Base-by-base conservation (phyloP, 768 basidiomycete species). In the Phylloporus sp. region DNA sequence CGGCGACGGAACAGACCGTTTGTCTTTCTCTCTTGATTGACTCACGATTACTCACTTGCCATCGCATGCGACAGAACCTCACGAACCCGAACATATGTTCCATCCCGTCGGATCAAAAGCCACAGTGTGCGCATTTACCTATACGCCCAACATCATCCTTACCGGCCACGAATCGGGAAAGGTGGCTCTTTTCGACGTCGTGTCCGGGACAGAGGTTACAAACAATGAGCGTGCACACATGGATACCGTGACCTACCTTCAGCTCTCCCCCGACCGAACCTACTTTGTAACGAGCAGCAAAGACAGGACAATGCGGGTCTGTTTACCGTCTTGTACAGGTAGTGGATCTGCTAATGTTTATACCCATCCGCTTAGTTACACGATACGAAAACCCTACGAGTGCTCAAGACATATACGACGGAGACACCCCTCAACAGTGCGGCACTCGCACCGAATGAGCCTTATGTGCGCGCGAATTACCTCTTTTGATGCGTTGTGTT, bases 141-240 rank as follows among this genome's bases (percentile, higher is more conserved):
- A 86, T 45, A 76, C 79, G 12, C 85, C 87, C 22, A 80, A 85
- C 35, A 70, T 87, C 56, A 85, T 99, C 69, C 75, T 98, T 53
- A 95, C 94, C 3, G 95, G 93, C 6, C 97, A 99, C 72, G 95
- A 97, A 73, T 92, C 91, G 38, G 97, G 97, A 16, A 97, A 95
- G 67, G 80, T 97, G 31, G 87, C 91, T 8, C 76, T 97, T 35
- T 98, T 93, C 75, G 91, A 97, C 62, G 82, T 85, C 52, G 86
- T 85, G 67, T 80, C 84, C 0, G 94, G 93, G 40, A 88, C 95
- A 36, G 93, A 97, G 73, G 70, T 91, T 20, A 69, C 76, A 31
- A 84, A 74, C 67, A 94, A 95, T 65, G 91, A 94, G 65, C 85
- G 90, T 45, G 92, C 92, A 6, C 95, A 98, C 69, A 73, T 81